These are phyloP conservation scores for Purpureocillium takamizusanense DNA, from an alignment of 2,329 filamentous ascomycete genomes.

Conservation along the genomic window DNA sequence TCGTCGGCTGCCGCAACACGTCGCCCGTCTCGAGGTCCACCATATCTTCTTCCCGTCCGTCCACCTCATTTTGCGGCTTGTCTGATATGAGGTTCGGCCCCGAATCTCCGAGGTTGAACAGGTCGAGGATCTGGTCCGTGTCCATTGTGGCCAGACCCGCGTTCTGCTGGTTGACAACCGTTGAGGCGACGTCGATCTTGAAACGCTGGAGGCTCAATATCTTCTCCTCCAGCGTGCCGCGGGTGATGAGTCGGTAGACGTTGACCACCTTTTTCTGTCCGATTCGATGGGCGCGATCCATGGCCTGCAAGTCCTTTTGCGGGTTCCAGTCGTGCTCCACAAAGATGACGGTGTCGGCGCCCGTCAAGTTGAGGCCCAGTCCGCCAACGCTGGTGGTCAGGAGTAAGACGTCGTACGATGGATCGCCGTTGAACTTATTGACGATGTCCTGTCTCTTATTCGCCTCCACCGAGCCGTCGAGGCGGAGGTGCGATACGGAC, in stretches of 20 bases:
- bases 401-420: constrained; percentile 88
- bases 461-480: constrained; percentile 88
- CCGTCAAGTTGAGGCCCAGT: constrained; percentile 87
- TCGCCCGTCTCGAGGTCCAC: constrained; percentile 89
- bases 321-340: constrained; percentile 99
- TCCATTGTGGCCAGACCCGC: constrained; percentile 93
- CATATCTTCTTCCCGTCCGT: constrained; percentile 71
- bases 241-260: constrained; percentile 91
- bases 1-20: constrained; percentile 86
- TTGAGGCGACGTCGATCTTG: constrained; percentile 97
- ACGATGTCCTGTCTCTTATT: constrained; percentile 94
- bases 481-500: constrained; percentile 83
- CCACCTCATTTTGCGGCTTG: constrained; percentile 47
- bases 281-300: constrained; percentile 97
- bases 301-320: constrained; percentile 95
- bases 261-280: constrained; percentile 99
- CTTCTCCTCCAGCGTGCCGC: constrained; percentile 96
- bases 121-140: constrained; percentile 92
- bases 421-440: constrained; percentile 97
- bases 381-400: constrained; percentile 94
- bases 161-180: constrained; percentile 98
- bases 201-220: constrained; percentile 96
- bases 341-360: constrained; percentile 97
- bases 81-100: constrained; percentile 57
- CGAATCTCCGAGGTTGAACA: constrained; percentile 84